Conservation (phyloP, 495 filamentous ascomycete genomes). For the Bombardia bombarda region DNA sequence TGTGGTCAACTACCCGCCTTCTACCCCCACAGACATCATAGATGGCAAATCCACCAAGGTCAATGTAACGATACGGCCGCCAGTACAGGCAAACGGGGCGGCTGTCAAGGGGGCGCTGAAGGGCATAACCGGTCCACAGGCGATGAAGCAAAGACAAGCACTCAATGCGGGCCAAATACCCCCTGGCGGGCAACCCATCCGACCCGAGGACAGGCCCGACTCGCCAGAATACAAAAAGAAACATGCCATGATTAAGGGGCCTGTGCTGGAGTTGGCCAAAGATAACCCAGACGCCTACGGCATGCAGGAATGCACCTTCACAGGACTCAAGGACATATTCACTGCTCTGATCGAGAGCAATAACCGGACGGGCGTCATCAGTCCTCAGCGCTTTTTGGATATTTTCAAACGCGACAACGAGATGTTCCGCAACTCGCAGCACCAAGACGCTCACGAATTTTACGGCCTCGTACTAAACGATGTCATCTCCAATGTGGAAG, state of each 20-base stretch:
- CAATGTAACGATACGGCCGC: slow-evolving; percentile 41
- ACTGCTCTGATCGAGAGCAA: slow-evolving; percentile 78
- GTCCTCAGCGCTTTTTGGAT: slow-evolving; percentile 86
- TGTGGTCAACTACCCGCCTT: slow-evolving; percentile 83
- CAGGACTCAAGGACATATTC: slow-evolving; percentile 91
- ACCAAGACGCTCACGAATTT: slow-evolving; percentile 98
- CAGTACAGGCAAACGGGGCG: slow-evolving; percentile 30
- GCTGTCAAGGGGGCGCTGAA: slow-evolving; percentile 39
- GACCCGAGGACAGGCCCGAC: slow-evolving; percentile 66
- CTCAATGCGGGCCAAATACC: slow-evolving; percentile 32
- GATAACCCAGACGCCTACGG: slow-evolving; percentile 73
- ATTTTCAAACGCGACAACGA: slow-evolving; percentile 90
- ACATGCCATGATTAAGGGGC: slow-evolving; percentile 76
- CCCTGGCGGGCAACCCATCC: slow-evolving; percentile 27
- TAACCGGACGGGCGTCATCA: slow-evolving; percentile 82
- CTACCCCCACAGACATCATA: slow-evolving; percentile 36
- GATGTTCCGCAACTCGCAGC: slow-evolving; percentile 94
- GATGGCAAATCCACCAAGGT: slow-evolving; percentile 37
- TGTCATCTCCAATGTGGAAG: slow-evolving; percentile 88
- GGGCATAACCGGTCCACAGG: slow-evolving; percentile 25
- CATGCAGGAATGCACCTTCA: slow-evolving; percentile 92
- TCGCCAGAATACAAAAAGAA: slow-evolving; percentile 97
- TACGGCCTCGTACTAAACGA: slow-evolving; percentile 92
- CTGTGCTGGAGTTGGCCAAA: slow-evolving; percentile 71
- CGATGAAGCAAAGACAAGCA: slow-evolving; percentile 36